Evolutionary conservation across 495 filamentous ascomycete species (phyloP).

Genomic region (Staphylotrichum longicolle): DNA sequence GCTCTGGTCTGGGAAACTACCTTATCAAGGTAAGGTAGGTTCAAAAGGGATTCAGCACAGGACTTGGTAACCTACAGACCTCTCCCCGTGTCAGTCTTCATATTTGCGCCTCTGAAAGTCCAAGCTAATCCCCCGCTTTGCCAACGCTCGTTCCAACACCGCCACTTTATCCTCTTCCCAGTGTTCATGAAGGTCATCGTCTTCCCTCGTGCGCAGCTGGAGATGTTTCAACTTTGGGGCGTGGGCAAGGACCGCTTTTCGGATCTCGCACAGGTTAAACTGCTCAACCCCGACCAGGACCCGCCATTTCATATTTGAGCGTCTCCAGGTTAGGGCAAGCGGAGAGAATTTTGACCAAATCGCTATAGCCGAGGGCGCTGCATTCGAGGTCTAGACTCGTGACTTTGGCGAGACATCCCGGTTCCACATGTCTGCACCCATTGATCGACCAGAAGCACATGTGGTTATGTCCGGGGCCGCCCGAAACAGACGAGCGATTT

Average conservation of each 20-base stretch:
- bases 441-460: neutral
- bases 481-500: neutral
- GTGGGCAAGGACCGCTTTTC: neutral
- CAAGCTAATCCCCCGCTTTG: neutral
- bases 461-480: conserved; percentile 1
- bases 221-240: neutral
- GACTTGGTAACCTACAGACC: too few species aligned
- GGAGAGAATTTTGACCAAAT: neutral
- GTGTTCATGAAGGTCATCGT: too few species aligned
- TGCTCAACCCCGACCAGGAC: neutral
- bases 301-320: neutral
- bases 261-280: neutral
- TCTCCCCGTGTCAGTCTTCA: too few species aligned
- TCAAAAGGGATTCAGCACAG: too few species aligned
- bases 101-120: neutral
- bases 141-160: neutral
- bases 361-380: neutral
- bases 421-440: neutral
- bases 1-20: too few species aligned
- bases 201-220: neutral
- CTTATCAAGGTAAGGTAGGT: too few species aligned
- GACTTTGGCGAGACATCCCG: neutral
- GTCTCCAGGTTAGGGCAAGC: neutral
- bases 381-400: neutral
- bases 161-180: neutral